Evolutionary conservation across 352 stramenopile genomes (phyloP).

Genomic region (Pythium aquatile): DNA sequence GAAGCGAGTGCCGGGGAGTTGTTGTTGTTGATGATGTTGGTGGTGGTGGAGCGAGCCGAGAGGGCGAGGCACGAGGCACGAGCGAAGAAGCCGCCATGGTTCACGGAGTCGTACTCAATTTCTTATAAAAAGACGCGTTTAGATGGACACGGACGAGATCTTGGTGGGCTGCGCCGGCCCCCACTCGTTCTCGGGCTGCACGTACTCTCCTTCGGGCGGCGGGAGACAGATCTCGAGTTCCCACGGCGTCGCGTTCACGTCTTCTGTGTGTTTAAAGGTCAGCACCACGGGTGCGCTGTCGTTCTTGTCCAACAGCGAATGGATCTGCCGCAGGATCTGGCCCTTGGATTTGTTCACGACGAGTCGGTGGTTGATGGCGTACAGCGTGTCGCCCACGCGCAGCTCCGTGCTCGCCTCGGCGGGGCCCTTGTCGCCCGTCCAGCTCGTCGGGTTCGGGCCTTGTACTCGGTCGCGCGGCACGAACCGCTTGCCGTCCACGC

Average conservation of each 20-base stretch:
- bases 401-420: conserved; percentile 71
- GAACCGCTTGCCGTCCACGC: conserved; percentile 76
- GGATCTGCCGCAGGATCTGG: conserved; percentile 81
- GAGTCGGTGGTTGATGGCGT: conserved; percentile 85
- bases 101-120: conserved; percentile 13
- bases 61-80: conserved; percentile 1
- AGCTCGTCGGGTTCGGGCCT: conserved; percentile 56
- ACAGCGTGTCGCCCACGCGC: conserved; percentile 77
- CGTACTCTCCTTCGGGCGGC: conserved; percentile 76
- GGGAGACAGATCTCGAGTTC: conserved; percentile 77
- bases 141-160: conserved; percentile 85
- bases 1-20: conserved; percentile 1
- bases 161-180: conserved; percentile 75
- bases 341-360: conserved; percentile 86
- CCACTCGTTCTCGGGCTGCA: conserved; percentile 85
- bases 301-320: conserved; percentile 72
- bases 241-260: conserved; percentile 71
- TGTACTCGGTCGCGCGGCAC: conserved; percentile 71
- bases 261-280: conserved; percentile 83
- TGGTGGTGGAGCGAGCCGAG: conserved; percentile 6
- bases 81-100: conserved; percentile 1
- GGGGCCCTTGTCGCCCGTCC: conserved; percentile 68
- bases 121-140: conserved; percentile 26
- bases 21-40: conserved; percentile 1
- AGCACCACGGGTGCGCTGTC: conserved; percentile 65